Conservation (phyloP, 2,329 filamentous ascomycete species). For the Plectosphaerella cucumerina region DNA sequence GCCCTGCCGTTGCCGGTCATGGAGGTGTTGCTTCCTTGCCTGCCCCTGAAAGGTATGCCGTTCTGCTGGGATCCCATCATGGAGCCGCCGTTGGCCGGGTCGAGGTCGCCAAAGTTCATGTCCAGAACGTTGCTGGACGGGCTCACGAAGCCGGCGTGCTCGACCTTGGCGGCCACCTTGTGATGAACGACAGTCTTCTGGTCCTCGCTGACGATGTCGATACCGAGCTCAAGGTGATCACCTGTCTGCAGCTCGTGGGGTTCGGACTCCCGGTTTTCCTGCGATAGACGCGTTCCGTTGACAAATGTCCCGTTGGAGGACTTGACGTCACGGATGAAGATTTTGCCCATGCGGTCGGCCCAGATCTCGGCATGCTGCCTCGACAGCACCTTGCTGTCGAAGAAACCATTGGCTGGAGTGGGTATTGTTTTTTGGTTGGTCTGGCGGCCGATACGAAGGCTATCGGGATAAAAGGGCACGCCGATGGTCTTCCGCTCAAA, state of each 20-base stretch:
- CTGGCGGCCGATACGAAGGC: constrained; percentile 87
- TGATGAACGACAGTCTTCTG: constrained; percentile 98
- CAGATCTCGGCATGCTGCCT: constrained; percentile 95
- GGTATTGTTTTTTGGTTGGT: constrained; percentile 96
- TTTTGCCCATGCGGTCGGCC: constrained; percentile 78
- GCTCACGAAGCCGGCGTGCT: constrained; percentile 83
- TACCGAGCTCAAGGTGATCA: constrained; percentile 90
- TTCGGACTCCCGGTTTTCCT: constrained; percentile 93
- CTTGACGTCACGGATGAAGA: constrained; percentile 96
- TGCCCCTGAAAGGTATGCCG: constrained; percentile 65
- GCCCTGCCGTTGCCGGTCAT: constrained; percentile 58
- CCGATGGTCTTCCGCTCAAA: constrained; percentile 97
- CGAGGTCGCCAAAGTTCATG: constrained; percentile 88
- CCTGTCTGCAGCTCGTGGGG: constrained; percentile 88
- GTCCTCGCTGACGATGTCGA: constrained; percentile 98
- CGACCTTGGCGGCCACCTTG: constrained; percentile 95
- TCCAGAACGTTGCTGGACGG: constrained; percentile 75
- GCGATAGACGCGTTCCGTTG: constrained; percentile 84
- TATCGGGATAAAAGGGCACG: constrained; percentile 91
- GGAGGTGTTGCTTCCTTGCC: constrained; percentile 64
- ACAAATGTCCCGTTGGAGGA: constrained; percentile 99
- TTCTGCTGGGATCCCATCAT: constrained; percentile 63
- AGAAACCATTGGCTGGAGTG: constrained; percentile 87
- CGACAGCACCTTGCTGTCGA: constrained; percentile 96
- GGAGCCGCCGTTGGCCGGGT: constrained; percentile 71